These are phyloP conservation scores for Aspergillus aculeatus DNA, from an alignment of 2,329 filamentous ascomycete species.

Conservation along the genomic window DNA sequence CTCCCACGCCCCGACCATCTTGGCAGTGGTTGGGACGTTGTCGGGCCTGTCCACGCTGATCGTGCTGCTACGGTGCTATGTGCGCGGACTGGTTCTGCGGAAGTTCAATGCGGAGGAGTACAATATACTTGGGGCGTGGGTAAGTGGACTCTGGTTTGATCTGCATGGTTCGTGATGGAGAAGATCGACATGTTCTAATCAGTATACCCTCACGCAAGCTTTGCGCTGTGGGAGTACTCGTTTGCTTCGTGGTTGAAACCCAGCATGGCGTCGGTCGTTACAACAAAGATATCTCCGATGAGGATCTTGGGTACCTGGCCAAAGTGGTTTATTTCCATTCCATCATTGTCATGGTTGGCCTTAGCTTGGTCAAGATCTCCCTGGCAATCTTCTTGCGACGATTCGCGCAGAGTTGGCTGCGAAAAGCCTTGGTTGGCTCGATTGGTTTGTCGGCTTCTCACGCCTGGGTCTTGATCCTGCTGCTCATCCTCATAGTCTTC, in stretches of 20 bases:
- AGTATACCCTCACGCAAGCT: conserved; percentile 12
- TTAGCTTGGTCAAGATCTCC: conserved; percentile 44
- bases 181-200: background rate
- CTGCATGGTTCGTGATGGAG: background rate
- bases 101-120: conserved; percentile 53
- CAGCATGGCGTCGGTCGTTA: conserved; percentile 51
- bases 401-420: conserved; percentile 39
- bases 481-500: conserved; percentile 30
- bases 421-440: conserved; percentile 33
- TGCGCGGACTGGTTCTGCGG: conserved; percentile 48
- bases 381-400: conserved; percentile 42
- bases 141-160: conserved; percentile 25
- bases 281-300: conserved; percentile 34
- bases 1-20: conserved; percentile 26
- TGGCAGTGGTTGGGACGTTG: conserved; percentile 43
- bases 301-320: conserved; percentile 36
- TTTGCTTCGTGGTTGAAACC: conserved; percentile 47
- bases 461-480: background rate
- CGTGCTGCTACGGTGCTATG: conserved; percentile 47
- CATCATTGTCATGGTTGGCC: conserved; percentile 48
- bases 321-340: conserved; percentile 50
- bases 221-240: conserved; percentile 27
- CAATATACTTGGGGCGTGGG: conserved; percentile 44
- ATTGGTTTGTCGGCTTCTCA: conserved; percentile 25
- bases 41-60: conserved; percentile 39